phyloP scores from a whole-genome alignment of 768 basidiomycete species.

The Mycena metata region DNA sequence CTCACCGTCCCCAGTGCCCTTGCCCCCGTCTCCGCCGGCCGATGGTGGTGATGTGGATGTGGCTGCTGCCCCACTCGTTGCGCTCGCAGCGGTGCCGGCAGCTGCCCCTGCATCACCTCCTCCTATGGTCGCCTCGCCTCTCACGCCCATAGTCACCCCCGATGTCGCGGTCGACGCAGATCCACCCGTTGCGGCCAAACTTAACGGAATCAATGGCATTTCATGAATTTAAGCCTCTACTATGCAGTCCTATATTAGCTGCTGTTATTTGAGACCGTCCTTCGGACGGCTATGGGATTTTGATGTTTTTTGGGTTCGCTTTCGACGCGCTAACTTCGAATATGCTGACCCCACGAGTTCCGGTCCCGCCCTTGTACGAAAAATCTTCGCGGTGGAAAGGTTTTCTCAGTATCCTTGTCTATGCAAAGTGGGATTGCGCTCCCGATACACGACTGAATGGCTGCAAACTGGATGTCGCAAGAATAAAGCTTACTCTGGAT shows the following conservation, averaged over 20 bases:
- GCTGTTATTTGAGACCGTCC: background rate
- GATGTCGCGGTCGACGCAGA: background rate
- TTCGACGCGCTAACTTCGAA: background rate
- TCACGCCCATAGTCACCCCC: background rate
- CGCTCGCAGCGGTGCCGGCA: conserved; percentile 18
- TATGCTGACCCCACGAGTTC: conserved; percentile 10
- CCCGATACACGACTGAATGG: too few species aligned
- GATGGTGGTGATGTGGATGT: conserved; percentile 19
- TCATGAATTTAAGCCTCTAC: conserved; percentile 12
- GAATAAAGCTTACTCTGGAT: background rate
- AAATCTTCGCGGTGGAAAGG: too few species aligned
- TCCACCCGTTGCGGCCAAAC: background rate
- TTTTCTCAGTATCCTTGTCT: too few species aligned
- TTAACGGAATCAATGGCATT: conserved; percentile 24
- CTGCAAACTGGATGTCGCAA: background rate
- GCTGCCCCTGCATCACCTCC: conserved; percentile 29
- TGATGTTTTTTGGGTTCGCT: background rate
- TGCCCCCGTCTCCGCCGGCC: background rate
- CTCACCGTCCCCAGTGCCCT: background rate
- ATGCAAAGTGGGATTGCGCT: too few species aligned
- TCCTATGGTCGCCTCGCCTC: background rate
- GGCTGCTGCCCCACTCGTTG: conserved; percentile 22
- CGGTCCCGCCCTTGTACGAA: background rate
- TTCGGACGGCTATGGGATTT: background rate
- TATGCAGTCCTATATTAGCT: conserved; percentile 3